Percentiles rank a stretch among this genome's conserved stretches.
phyloP scores from a whole-genome alignment of 2,329 filamentous ascomycete genomes.

The Fusarium irregulare region DNA sequence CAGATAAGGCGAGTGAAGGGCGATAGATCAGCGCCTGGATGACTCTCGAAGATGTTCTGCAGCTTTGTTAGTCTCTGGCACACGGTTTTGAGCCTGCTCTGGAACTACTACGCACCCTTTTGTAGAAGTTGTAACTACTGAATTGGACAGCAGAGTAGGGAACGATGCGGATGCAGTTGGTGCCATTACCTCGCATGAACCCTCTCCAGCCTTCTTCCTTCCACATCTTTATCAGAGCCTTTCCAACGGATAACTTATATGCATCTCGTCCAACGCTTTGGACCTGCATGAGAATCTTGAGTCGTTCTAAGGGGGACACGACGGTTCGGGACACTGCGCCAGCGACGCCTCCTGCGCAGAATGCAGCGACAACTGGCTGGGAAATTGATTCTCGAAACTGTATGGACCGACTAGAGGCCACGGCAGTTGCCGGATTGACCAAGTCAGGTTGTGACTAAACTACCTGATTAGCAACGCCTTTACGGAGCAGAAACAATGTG shows the following conservation, averaged over 20 bases:
- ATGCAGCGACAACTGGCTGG: slow-evolving; percentile 89
- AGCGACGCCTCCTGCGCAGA: slow-evolving; percentile 92
- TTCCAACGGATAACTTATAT: slow-evolving; percentile 91
- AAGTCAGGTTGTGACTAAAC: slow-evolving; percentile 46
- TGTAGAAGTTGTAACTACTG: slow-evolving; percentile 98
- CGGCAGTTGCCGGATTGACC: slow-evolving; percentile 41
- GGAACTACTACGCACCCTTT: slow-evolving; percentile 70
- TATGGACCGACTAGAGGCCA: slow-evolving; percentile 42
- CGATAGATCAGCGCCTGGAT: slow-evolving; percentile 78
- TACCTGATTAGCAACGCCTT: slow-evolving; percentile 26
- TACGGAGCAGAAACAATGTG: background rate
- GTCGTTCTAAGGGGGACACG: slow-evolving; percentile 91
- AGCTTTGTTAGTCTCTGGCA: slow-evolving; percentile 8
- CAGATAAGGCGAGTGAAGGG: slow-evolving; percentile 84
- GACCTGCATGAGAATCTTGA: slow-evolving; percentile 98
- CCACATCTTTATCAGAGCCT: slow-evolving; percentile 95
- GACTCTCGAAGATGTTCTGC: slow-evolving; percentile 78
- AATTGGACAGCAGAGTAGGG: slow-evolving; percentile 99
- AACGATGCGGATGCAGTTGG: slow-evolving; percentile 97
- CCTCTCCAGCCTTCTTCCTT: slow-evolving; percentile 95
- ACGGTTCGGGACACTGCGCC: slow-evolving; percentile 98
- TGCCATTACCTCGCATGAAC: slow-evolving; percentile 98
- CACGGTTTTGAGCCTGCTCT: too few relatives aligned
- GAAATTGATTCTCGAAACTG: slow-evolving; percentile 68
- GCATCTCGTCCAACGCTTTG: slow-evolving; percentile 91